Evolutionary conservation across 768 basidiomycete species (phyloP).

Genomic region (Hydnomerulius pinastri): DNA sequence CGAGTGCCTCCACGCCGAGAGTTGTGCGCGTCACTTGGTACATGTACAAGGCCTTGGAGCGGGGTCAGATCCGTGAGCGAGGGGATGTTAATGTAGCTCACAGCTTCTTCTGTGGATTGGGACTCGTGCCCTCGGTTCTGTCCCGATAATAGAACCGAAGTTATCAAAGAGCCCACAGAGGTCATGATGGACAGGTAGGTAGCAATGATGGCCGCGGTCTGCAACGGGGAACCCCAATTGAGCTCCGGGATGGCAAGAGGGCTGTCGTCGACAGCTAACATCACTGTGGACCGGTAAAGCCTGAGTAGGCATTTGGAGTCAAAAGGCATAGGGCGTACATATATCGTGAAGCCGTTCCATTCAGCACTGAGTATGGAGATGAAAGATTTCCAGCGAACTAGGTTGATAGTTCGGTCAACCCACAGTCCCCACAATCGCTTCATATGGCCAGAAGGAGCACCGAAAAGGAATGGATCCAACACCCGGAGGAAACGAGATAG

Average conservation of each 20-base stretch:
- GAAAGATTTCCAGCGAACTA: constrained; percentile 40
- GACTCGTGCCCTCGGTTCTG: constrained; percentile 34
- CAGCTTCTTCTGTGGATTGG: constrained; percentile 25
- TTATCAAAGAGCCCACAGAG: constrained; percentile 35
- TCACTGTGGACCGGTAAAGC: constrained; percentile 42
- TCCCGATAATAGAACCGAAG: constrained; percentile 40
- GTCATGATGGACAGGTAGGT: constrained; percentile 40
- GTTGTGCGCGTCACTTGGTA: too few species aligned
- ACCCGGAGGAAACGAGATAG: constrained; percentile 29
- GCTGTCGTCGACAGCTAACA: constrained; percentile 52
- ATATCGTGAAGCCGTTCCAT: constrained; percentile 50
- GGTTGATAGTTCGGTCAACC: constrained; percentile 44
- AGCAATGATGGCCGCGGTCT: constrained; percentile 26
- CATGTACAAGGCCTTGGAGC: too few species aligned
- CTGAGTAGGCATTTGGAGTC: not conserved
- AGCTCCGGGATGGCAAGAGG: constrained; percentile 50
- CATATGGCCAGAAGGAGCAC: constrained; percentile 45
- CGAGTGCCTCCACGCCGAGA: too few species aligned
- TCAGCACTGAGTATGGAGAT: constrained; percentile 43
- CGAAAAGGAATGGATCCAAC: constrained; percentile 44
- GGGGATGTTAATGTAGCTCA: constrained; percentile 17
- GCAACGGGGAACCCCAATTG: not conserved
- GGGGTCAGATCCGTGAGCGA: not conserved
- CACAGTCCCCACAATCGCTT: constrained; percentile 42
- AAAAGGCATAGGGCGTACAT: constrained; percentile 32